These are phyloP conservation scores for Dictyostelium citrinum DNA, from an alignment of 78 protist species.

Conservation along the genomic window DNA sequence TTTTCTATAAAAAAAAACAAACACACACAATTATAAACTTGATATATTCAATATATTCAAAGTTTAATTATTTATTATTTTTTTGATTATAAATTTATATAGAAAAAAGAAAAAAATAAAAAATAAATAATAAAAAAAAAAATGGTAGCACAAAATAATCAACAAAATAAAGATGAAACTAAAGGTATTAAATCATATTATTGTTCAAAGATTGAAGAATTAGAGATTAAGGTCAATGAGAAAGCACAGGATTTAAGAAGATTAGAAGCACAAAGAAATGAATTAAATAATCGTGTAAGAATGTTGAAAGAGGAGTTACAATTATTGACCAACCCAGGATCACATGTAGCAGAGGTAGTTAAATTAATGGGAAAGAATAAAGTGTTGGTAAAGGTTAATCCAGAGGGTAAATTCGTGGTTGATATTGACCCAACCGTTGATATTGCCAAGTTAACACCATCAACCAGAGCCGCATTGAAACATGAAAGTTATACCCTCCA, in stretches of 20 bases:
- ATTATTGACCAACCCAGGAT: slow-evolving; percentile 95
- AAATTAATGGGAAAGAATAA: slow-evolving; percentile 96
- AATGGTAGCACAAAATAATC: background rate
- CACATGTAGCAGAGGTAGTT: slow-evolving; percentile 99
- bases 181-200: slow-evolving; percentile 80
- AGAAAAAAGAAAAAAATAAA: no score
- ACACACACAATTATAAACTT: no score
- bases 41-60: no score
- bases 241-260: slow-evolving; percentile 91
- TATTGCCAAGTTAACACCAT: slow-evolving; percentile 85
- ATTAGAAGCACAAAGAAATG: slow-evolving; percentile 98
- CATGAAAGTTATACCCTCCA: slow-evolving; percentile 94
- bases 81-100: no score
- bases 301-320: slow-evolving; percentile 96
- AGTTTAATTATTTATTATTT: no score
- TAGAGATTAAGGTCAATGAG: slow-evolving; percentile 76
- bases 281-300: slow-evolving; percentile 95
- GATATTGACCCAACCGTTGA: slow-evolving; percentile 96
- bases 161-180: slow-evolving; percentile 53
- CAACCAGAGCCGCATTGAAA: slow-evolving; percentile 95
- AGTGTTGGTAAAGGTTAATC: slow-evolving; percentile 96
- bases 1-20: no score
- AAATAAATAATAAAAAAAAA: no score
- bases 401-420: slow-evolving; percentile 99
- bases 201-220: slow-evolving; percentile 69